Conservation (phyloP, 139 green algal genomes). For the Eudorina sp. region DNA sequence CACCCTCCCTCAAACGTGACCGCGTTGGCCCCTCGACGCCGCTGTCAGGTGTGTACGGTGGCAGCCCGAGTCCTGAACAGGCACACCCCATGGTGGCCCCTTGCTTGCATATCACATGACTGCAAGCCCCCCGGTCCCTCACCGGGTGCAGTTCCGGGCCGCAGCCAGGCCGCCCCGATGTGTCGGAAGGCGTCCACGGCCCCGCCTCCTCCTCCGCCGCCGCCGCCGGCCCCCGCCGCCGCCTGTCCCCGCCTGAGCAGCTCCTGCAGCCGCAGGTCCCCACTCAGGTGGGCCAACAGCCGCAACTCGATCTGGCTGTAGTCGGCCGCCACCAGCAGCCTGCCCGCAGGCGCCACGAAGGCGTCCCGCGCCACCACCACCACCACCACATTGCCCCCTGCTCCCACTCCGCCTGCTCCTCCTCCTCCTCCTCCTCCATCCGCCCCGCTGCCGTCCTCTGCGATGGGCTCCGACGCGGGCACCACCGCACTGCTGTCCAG, state of each 20-base stretch:
- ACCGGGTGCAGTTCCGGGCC: constrained; percentile 1
- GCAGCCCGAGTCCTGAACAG: too few species aligned
- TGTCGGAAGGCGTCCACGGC: constrained; percentile 69
- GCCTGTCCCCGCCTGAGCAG: constrained; percentile 50
- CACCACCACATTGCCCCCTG: not conserved
- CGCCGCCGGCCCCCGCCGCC: not conserved
- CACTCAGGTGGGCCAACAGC: constrained; percentile 75
- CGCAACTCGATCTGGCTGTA: constrained; percentile 77
- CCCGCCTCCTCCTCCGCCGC: constrained; percentile 24
- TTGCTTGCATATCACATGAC: too few species aligned
- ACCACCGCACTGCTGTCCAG: too few species aligned
- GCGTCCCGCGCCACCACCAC: constrained; percentile 64
- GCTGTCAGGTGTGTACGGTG: too few species aligned
- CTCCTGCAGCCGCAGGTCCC: constrained; percentile 59
- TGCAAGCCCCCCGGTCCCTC: too few species aligned
- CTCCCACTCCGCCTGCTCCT: not conserved
- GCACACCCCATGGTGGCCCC: too few species aligned
- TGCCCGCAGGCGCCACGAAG: constrained; percentile 65
- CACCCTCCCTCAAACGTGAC: too few species aligned
- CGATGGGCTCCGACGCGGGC: too few species aligned
- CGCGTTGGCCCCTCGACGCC: too few species aligned
- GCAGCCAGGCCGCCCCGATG: constrained; percentile 61
- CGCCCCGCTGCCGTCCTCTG: too few species aligned
- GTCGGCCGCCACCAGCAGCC: constrained; percentile 54
- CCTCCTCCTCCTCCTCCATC: not conserved